These are phyloP conservation scores for Leonotis leonurus DNA, from an alignment of 257 asterid species.

Conservation along the genomic window DNA sequence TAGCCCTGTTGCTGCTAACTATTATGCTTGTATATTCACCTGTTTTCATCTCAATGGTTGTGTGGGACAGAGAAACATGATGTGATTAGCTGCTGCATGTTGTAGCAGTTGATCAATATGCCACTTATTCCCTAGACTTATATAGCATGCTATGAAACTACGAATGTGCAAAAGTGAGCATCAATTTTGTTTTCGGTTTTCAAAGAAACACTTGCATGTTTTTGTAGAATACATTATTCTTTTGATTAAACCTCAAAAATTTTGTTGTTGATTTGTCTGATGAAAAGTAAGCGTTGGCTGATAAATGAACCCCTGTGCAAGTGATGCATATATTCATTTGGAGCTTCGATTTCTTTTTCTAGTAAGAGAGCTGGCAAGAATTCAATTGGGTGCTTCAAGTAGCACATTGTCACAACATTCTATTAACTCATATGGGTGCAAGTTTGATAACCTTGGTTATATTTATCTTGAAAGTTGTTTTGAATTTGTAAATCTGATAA, in stretches of 20 bases:
- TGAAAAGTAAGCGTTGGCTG: neutral
- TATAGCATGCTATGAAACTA: neutral
- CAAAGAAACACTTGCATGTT: too few species aligned
- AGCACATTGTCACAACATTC: neutral
- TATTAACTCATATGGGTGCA: neutral
- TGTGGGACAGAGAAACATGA: neutral
- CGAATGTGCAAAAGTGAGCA: neutral
- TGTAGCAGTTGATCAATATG: neutral
- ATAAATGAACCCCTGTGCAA: neutral
- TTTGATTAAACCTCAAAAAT: neutral
- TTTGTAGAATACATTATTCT: neutral
- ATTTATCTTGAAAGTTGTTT: neutral
- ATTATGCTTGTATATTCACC: neutral
- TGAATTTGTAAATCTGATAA: neutral
- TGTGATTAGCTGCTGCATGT: neutral
- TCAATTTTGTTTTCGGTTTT: neutral
- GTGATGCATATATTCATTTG: too few species aligned
- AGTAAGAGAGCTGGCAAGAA: neutral
- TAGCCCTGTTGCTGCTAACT: neutral
- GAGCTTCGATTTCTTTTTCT: too few species aligned
- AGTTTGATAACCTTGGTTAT: neutral
- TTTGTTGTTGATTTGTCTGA: neutral
- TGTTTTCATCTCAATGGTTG: conserved; percentile 8
- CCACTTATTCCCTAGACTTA: neutral
- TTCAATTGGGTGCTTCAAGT: conserved; percentile 6